These are phyloP conservation scores for Suhomyces taliae DNA, from an alignment of 1,139 yeast species.

Conservation along the genomic window DNA sequence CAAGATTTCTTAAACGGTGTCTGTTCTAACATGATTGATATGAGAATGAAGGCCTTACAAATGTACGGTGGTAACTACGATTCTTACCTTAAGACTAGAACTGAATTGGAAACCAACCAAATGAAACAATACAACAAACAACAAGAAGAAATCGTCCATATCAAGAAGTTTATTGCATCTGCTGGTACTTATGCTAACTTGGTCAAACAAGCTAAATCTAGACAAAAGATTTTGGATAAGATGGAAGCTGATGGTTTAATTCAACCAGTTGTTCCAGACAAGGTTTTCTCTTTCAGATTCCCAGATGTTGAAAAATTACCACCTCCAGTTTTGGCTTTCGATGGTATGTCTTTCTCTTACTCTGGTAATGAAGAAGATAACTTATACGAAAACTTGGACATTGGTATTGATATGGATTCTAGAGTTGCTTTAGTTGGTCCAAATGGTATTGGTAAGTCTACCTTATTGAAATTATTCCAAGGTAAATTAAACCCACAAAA, in stretches of 20 bases:
- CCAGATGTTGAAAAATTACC: constrained; percentile 97
- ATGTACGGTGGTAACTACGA: constrained; percentile 99
- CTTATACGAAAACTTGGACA: constrained; percentile 85
- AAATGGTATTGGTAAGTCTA: constrained; percentile 98
- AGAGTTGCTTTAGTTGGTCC: constrained; percentile 98
- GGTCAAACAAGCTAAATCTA: constrained; percentile 97
- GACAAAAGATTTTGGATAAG: constrained; percentile 98
- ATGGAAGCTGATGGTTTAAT: constrained; percentile 99
- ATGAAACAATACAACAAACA: constrained; percentile 96
- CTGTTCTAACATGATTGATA: constrained; percentile 96
- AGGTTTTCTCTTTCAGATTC: constrained; percentile 90
- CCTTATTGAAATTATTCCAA: constrained; percentile 93
- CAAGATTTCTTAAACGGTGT: constrained; percentile 99
- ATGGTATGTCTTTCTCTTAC: constrained; percentile 90
- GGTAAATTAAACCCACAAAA: constrained; percentile 86
- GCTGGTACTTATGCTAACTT: constrained; percentile 99
- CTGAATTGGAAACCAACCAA: constrained; percentile 94
- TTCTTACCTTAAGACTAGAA: constrained; percentile 90
- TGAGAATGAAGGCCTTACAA: constrained; percentile 73
- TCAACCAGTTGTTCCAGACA: constrained; percentile 89
- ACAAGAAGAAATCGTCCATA: constrained; percentile 98
- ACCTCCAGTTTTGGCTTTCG: constrained; percentile 97
- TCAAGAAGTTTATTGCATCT: constrained; percentile 97
- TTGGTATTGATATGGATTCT: constrained; percentile 99
- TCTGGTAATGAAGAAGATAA: constrained; percentile 86